These are phyloP conservation scores for Quercus rubra DNA, from an alignment of 306 rosid species.

Conservation along the genomic window DNA sequence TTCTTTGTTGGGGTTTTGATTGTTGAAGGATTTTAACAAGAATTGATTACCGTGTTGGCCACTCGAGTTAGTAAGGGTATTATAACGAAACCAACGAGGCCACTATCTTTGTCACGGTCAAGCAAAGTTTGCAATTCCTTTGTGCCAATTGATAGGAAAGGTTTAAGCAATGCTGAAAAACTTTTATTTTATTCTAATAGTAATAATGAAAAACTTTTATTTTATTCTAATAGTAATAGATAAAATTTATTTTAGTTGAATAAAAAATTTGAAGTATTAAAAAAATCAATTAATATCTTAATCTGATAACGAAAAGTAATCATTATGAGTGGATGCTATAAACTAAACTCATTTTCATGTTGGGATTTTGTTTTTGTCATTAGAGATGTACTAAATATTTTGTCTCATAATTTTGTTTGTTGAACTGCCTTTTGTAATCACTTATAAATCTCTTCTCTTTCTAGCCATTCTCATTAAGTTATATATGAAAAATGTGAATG, in stretches of 20 bases:
- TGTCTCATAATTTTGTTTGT: fast-evolving
- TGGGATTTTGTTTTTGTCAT: too few relatives aligned
- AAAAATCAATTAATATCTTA: too few relatives aligned
- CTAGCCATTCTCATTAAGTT: fast-evolving
- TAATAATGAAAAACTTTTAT: too few relatives aligned
- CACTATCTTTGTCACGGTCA: not conserved
- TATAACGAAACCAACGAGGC: constrained; percentile 2
- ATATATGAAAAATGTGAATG: too few relatives aligned
- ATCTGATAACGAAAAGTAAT: fast-evolving
- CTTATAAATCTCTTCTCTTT: too few relatives aligned
- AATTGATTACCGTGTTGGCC: constrained; percentile 22
- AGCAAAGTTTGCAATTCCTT: constrained; percentile 6
- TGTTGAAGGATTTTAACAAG: not conserved
- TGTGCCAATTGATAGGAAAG: constrained; percentile 17
- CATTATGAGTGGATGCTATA: too few relatives aligned
- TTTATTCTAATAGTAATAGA: too few relatives aligned
- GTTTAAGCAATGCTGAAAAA: constrained; percentile 6
- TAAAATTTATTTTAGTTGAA: too few relatives aligned
- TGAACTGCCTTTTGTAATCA: fast-evolving
- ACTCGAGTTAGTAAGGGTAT: constrained; percentile 21
- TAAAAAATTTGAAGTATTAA: fast-evolving
- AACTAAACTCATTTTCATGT: too few relatives aligned
- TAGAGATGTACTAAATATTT: too few relatives aligned
- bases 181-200: too few relatives aligned
- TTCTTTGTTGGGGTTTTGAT: not conserved